Evolutionary conservation across 306 rosid species (phyloP), one percentile per base, ranked within the genome.

Genomic region (Canavalia ensiformis): DNA sequence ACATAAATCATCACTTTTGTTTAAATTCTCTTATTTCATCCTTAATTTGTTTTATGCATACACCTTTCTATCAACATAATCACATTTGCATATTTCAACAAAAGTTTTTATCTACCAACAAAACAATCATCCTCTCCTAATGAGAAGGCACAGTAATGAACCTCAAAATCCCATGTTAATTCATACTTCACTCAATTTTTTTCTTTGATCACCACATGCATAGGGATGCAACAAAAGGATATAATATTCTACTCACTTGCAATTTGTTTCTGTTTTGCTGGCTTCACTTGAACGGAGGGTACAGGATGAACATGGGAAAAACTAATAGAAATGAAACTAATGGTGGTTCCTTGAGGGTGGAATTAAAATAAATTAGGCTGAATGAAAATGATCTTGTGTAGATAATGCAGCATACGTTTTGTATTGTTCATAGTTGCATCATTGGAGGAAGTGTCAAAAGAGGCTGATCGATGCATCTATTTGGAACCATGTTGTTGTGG

Each of bases 221-320:
- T 31, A 55, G 68, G 64, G 80, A 31, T 63, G 87, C 87, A 73
- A 77, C 55, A 81, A 55, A 65, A 62, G 78, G 18, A 65, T n/a
- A 46, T 13, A 35, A 69, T 64, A 41, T 68, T 83, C 87, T 91
- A 95, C 93, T 94, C 99, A 83, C 94, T 97, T 0, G 97, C 97
- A 33, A 97, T 97, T 84, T 93, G 97, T 82, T 95, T 95, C 83
- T 93, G 99, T 80, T 95, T 97, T 10, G 97, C 86, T 5, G 97
- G 91, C 84, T 95, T 95, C 81, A 91, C 87, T 86, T 89, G 98
- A 76, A 91, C 94, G 5, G 88, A 7, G 91, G 97, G 90, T 69
- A 86, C 88, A 44, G 98, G 71, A 72, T 88, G 96, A 73, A 83
- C 89, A 50, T 91, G 91, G 25, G 97, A 29, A 67, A 86, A 91